A percentile compares a stretch with the other conserved stretches of the same genome.
These are phyloP conservation scores for Aspergillus homomorphus DNA, from an alignment of 495 filamentous ascomycete species.

Conservation along the genomic window DNA sequence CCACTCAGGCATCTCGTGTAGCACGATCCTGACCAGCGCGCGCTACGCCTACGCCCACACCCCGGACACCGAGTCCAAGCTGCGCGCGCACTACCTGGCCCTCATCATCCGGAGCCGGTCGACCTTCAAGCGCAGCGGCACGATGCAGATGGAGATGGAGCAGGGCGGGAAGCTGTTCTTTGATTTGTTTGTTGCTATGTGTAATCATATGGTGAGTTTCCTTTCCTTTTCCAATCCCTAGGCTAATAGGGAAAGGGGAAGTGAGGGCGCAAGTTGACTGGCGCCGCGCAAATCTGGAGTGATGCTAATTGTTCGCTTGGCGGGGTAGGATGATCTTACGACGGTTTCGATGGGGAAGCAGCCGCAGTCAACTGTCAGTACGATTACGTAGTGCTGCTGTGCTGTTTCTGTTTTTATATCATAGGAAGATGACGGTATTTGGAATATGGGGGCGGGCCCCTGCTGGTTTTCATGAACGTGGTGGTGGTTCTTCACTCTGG, in stretches of 20 bases:
- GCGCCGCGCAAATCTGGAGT: too few relatives aligned
- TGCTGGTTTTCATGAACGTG: constrained; percentile 5
- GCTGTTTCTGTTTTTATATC: too few relatives aligned
- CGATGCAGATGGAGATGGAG: constrained; percentile 96
- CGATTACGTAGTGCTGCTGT: too few relatives aligned
- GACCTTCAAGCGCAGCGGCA: constrained; percentile 90
- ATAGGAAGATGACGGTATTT: neutral
- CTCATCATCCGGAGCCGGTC: constrained; percentile 80
- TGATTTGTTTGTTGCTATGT: constrained; percentile 88
- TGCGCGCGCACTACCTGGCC: constrained; percentile 87
- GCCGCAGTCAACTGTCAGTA: too few relatives aligned
- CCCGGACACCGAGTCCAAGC: constrained; percentile 80
- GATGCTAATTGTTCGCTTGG: constrained; percentile 13
- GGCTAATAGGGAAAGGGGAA: too few relatives aligned
- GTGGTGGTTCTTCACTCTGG: constrained; percentile 5
- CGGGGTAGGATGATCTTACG: constrained; percentile 27
- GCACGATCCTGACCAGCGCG: constrained; percentile 78
- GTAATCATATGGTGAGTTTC: constrained; percentile 71
- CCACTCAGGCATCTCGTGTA: constrained; percentile 75
- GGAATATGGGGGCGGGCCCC: neutral
- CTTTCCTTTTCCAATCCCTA: neutral
- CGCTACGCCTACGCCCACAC: constrained; percentile 87
- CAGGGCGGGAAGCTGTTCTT: constrained; percentile 84
- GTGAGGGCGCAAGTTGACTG: too few relatives aligned
- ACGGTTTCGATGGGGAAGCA: neutral